A percentile compares a stretch with the other conserved stretches of the same genome.
phyloP scores from a whole-genome alignment of 2,329 filamentous ascomycete genomes.

The Epichloe hybrida region DNA sequence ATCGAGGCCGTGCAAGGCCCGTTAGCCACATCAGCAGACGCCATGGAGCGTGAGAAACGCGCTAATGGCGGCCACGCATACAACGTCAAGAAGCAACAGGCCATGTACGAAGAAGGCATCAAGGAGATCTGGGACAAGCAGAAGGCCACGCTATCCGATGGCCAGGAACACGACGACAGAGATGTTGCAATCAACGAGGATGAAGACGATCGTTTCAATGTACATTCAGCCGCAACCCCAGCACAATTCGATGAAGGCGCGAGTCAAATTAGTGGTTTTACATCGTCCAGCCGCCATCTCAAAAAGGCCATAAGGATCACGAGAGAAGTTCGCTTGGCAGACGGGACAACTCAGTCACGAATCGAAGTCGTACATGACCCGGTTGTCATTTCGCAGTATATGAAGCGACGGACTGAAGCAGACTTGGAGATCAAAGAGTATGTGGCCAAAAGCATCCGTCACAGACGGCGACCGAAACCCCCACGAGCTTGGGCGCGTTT shows the following conservation, averaged over 20 bases:
- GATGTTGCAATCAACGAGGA: conserved; percentile 45
- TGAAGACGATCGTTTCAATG: conserved; percentile 56
- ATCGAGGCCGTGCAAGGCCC: conserved; percentile 65
- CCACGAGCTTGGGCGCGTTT: conserved; percentile 9
- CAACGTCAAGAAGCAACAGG: conserved; percentile 90
- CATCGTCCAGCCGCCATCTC: conserved; percentile 47
- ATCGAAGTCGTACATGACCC: conserved; percentile 65
- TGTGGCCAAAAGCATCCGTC: conserved; percentile 20
- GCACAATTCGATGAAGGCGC: conserved; percentile 61
- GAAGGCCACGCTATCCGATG: conserved; percentile 61
- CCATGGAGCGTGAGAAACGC: conserved; percentile 74
- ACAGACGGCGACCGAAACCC: not conserved
- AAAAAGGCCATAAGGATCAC: conserved; percentile 62
- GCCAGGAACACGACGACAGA: conserved; percentile 51
- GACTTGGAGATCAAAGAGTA: conserved; percentile 64
- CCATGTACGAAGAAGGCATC: conserved; percentile 83
- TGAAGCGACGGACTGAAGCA: conserved; percentile 59
- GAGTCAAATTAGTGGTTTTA: conserved; percentile 63
- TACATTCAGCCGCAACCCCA: conserved; percentile 56
- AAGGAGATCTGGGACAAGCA: conserved; percentile 86
- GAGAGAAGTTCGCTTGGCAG: conserved; percentile 37
- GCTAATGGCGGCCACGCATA: conserved; percentile 91
- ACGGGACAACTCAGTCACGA: conserved; percentile 43
- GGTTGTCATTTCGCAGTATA: conserved; percentile 79
- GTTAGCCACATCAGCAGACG: conserved; percentile 59